Percentiles rank a stretch among this genome's conserved stretches.
phyloP scores from a whole-genome alignment of 352 stramenopile genomes.

The Pythium phragmitis region DNA sequence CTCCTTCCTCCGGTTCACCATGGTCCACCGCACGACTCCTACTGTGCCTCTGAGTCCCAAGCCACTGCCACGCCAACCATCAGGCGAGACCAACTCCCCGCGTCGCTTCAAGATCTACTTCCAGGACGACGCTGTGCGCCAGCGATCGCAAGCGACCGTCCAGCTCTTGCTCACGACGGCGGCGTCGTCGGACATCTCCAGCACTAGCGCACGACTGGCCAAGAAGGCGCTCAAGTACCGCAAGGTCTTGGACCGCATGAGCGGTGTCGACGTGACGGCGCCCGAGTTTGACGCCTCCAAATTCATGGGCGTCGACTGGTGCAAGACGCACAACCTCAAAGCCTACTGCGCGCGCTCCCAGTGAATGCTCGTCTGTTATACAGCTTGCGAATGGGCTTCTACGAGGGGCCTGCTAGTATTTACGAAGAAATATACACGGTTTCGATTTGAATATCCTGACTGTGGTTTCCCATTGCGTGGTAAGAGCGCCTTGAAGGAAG shows the following conservation, averaged over 20 bases:
- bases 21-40: background rate
- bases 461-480: no score
- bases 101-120: slow-evolving; percentile 25
- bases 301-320: slow-evolving; percentile 55
- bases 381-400: slow-evolving; percentile 2
- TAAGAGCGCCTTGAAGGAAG: no score
- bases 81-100: background rate
- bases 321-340: slow-evolving; percentile 9
- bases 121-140: slow-evolving; percentile 20
- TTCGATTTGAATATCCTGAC: background rate
- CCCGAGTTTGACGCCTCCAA: slow-evolving; percentile 54
- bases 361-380: background rate
- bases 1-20: no score
- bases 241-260: slow-evolving; percentile 26
- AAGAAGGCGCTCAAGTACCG: slow-evolving; percentile 32
- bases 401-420: background rate
- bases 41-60: background rate
- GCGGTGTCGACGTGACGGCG: slow-evolving; percentile 27
- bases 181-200: background rate
- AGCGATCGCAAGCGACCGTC: background rate
- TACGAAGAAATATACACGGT: background rate
- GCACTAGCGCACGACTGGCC: slow-evolving; percentile 10
- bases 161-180: slow-evolving; percentile 5
- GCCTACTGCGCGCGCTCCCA: background rate
- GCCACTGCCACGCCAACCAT: background rate